phyloP scores from a whole-genome alignment of 257 asterid species.

The Jacaranda mimosifolia region DNA sequence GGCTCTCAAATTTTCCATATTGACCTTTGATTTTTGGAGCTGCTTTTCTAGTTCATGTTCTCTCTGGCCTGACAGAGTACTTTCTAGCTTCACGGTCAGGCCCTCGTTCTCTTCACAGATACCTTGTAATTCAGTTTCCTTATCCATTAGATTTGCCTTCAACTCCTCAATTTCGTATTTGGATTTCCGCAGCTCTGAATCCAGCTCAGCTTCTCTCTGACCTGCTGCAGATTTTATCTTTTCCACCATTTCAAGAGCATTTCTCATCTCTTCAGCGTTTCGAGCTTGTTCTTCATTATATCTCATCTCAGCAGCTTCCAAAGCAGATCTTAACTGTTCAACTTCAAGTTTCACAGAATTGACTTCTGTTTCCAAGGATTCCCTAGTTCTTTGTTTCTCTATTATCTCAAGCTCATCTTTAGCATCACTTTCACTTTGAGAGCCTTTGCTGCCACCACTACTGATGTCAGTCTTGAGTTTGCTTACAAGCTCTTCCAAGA shows the following conservation, averaged over 20 bases:
- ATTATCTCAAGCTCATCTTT: slow-evolving; percentile 11
- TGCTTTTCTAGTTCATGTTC: slow-evolving; percentile 59
- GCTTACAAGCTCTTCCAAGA: slow-evolving; percentile 64
- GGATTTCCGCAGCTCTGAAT: slow-evolving; percentile 50
- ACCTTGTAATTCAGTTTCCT: slow-evolving; percentile 88
- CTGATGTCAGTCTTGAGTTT: slow-evolving; percentile 55
- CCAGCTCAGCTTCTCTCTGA: slow-evolving; percentile 64
- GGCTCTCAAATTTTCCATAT: slow-evolving; percentile 53
- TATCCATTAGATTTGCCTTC: slow-evolving; percentile 87
- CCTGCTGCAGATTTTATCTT: slow-evolving; percentile 54
- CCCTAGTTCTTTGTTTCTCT: slow-evolving; percentile 9
- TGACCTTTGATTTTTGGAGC: slow-evolving; percentile 51
- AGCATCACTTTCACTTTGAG: slow-evolving; percentile 20
- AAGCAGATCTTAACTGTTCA: slow-evolving; percentile 57
- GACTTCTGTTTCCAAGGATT: slow-evolving; percentile 49
- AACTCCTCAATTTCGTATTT: slow-evolving; percentile 72
- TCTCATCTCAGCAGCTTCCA: slow-evolving; percentile 73
- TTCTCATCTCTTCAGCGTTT: slow-evolving; percentile 46
- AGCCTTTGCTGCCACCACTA: slow-evolving; percentile 3
- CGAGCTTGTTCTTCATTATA: slow-evolving; percentile 64
- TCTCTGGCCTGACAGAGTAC: slow-evolving; percentile 40
- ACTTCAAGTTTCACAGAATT: slow-evolving; percentile 61
- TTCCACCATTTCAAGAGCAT: slow-evolving; percentile 65
- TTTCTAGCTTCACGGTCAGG: slow-evolving; percentile 55
- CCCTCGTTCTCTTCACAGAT: slow-evolving; percentile 84